These are phyloP conservation scores for Nissolia schottii DNA, from an alignment of 306 rosid species.

Conservation along the genomic window DNA sequence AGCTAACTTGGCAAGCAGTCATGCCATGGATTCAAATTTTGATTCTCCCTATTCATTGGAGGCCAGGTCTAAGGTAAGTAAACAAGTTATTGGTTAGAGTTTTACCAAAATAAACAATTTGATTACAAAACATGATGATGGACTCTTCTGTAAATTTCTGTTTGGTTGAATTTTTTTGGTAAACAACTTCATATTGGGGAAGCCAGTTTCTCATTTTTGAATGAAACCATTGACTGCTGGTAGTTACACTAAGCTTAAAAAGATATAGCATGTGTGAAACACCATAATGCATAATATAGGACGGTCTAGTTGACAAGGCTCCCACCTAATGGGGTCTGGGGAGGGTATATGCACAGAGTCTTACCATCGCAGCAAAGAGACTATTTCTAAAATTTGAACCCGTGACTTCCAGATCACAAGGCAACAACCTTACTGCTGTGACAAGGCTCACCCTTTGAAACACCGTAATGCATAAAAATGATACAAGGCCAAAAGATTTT, in stretches of 20 bases:
- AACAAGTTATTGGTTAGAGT: not conserved
- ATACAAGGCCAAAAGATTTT: not conserved
- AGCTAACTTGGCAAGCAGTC: conserved; percentile 81
- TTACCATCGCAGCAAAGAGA: too few relatives aligned
- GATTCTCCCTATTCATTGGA: conserved; percentile 89
- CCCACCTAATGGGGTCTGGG: too few relatives aligned
- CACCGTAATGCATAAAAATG: not conserved
- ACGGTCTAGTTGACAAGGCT: too few relatives aligned
- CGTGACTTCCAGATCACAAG: too few relatives aligned
- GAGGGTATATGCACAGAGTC: too few relatives aligned
- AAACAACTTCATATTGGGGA: not conserved
- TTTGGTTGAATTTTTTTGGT: not conserved
- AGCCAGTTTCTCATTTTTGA: not conserved
- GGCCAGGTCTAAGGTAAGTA: conserved; percentile 70
- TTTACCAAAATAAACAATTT: not conserved
- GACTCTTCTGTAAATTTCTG: not conserved
- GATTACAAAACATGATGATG: not conserved
- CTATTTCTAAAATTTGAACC: too few relatives aligned
- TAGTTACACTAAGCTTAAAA: not conserved
- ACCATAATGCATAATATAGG: too few relatives aligned
- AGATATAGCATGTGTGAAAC: not conserved
- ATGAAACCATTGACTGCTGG: not conserved
- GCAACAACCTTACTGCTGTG: too few relatives aligned
- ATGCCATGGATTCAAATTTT: conserved; percentile 67
- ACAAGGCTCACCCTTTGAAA: too few relatives aligned